phyloP scores from a whole-genome alignment of 495 filamentous ascomycete genomes.

The Penicillium ochrochloron region DNA sequence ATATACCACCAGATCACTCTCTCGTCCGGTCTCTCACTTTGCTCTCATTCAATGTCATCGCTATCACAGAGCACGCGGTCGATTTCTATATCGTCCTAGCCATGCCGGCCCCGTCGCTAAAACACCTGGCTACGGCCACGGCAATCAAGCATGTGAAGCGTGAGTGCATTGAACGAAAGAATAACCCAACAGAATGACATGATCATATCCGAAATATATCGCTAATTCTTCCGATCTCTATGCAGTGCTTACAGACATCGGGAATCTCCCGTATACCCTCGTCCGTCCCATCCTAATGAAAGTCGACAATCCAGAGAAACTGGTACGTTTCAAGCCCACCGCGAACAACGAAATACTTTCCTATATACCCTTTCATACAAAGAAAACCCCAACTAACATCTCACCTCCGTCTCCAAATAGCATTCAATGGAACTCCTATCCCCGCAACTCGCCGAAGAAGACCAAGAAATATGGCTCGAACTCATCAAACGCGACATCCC shows the following conservation, averaged over 20 bases:
- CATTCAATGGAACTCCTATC: constrained; percentile 64
- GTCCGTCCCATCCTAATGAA: constrained; percentile 63
- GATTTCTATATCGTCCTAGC: constrained; percentile 21
- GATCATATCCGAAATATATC: neutral
- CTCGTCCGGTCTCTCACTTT: constrained; percentile 1
- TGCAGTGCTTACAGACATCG: constrained; percentile 63
- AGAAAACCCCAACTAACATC: neutral
- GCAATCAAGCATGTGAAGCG: constrained; percentile 53
- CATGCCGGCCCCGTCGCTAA: constrained; percentile 51
- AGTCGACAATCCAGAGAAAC: constrained; percentile 67
- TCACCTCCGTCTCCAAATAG: constrained; percentile 38
- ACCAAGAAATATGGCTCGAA: constrained; percentile 67
- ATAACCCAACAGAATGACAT: neutral
- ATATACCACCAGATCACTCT: neutral
- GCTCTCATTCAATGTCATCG: constrained; percentile 19
- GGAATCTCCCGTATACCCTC: constrained; percentile 64
- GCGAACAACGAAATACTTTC: neutral
- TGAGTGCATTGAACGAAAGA: constrained; percentile 25
- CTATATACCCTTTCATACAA: neutral
- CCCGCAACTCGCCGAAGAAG: constrained; percentile 64
- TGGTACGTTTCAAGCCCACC: constrained; percentile 47
- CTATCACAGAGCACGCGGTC: constrained; percentile 18
- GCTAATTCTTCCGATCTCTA: neutral
- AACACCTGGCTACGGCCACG: constrained; percentile 46
- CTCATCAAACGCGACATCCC: constrained; percentile 74